phyloP scores from a whole-genome alignment of 306 rosid species.

The Prunus mongolica region DNA sequence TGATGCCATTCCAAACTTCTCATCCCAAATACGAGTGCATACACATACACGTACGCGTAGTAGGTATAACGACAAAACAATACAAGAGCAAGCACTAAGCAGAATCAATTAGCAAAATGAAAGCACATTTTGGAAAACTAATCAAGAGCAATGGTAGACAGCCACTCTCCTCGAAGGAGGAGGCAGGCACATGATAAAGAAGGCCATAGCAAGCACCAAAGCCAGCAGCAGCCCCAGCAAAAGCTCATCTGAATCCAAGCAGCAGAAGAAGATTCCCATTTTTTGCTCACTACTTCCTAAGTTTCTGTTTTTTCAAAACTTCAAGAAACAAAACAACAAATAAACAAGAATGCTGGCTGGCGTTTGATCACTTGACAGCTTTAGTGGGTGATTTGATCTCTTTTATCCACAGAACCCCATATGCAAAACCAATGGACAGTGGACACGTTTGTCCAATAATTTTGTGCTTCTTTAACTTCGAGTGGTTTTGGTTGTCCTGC shows the following conservation, averaged over 20 bases:
- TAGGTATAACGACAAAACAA: no score
- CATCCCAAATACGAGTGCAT: not conserved
- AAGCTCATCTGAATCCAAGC: not conserved
- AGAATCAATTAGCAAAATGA: not conserved
- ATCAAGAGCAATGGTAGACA: slow-evolving; percentile 28
- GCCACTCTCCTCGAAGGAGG: slow-evolving; percentile 31
- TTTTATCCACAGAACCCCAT: not conserved
- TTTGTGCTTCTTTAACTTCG: not conserved
- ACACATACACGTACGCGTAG: not conserved
- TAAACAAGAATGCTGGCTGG: not conserved
- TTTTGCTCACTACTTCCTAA: not conserved
- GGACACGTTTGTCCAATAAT: slow-evolving; percentile 1
- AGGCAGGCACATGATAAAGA: slow-evolving; percentile 27
- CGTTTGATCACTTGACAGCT: not conserved
- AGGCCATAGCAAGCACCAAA: slow-evolving; percentile 34
- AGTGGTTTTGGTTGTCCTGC: not conserved
- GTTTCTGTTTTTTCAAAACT: not conserved
- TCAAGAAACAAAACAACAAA: not conserved
- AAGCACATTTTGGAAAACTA: not conserved
- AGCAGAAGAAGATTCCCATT: slow-evolving; percentile 7
- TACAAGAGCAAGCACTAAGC: no score
- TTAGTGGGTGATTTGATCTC: not conserved
- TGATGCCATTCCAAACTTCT: not conserved
- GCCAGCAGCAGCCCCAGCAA: slow-evolving; percentile 34
- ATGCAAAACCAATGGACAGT: not conserved